These are phyloP conservation scores for Pezicula neosporulosa DNA, from an alignment of 2,329 filamentous ascomycete genomes.

Conservation along the genomic window DNA sequence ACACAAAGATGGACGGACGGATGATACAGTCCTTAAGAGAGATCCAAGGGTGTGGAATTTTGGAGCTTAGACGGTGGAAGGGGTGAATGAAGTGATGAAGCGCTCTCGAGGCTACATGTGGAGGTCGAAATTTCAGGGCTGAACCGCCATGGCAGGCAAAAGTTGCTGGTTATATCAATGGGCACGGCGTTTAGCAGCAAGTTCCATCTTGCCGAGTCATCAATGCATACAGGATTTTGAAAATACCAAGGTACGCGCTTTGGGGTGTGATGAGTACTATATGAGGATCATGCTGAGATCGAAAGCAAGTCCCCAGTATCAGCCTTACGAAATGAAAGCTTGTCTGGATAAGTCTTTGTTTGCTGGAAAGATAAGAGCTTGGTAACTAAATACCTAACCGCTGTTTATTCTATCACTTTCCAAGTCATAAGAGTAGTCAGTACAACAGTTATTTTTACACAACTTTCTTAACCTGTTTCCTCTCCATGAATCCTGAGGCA, in stretches of 20 bases:
- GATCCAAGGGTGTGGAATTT: neutral
- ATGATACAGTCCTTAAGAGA: constrained; percentile 10
- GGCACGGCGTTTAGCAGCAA: constrained; percentile 23
- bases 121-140: constrained; percentile 1
- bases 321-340: no score
- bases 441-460: no score
- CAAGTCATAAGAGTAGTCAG: no score
- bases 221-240: constrained; percentile 16
- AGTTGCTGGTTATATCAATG: constrained; percentile 17
- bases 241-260: neutral
- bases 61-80: neutral
- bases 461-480: no score
- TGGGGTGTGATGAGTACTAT: no score
- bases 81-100: neutral
- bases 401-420: no score
- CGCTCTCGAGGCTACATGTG: neutral
- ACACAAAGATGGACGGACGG: constrained; percentile 56
- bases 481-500: no score
- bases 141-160: constrained; percentile 9
- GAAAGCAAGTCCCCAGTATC: no score
- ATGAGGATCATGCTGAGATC: no score
- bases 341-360: no score
- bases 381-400: no score
- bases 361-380: no score
- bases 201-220: constrained; percentile 14